Percentiles rank a stretch among this genome's conserved stretches.
Evolutionary conservation across 768 basidiomycete genomes (phyloP).

Genomic region (Scleroderma citrinum): DNA sequence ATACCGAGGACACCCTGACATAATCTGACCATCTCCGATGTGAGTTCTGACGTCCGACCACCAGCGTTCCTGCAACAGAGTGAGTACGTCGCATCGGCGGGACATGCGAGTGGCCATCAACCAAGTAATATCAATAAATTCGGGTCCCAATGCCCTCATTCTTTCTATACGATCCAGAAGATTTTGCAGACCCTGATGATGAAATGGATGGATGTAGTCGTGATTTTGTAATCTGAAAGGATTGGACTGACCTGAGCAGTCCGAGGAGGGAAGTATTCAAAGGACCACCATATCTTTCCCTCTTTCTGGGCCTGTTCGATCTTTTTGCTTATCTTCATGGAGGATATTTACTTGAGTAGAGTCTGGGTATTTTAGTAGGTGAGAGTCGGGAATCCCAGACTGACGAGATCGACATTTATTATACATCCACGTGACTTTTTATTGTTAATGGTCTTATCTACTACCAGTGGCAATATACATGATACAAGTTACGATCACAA

Average conservation of each 20-base stretch:
- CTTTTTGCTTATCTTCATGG: slow-evolving; percentile 95
- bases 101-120: slow-evolving; percentile 22
- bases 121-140: slow-evolving; percentile 99
- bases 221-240: background rate
- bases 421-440: slow-evolving; percentile 15
- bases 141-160: slow-evolving; percentile 91
- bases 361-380: slow-evolving; percentile 23
- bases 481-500: slow-evolving; percentile 49
- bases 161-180: slow-evolving; percentile 97
- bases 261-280: slow-evolving; percentile 96
- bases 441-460: slow-evolving; percentile 2
- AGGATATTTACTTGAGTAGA: background rate
- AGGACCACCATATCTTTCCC: slow-evolving; percentile 93
- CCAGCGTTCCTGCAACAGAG: slow-evolving; percentile 78
- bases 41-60: slow-evolving; percentile 90
- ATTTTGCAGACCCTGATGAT: slow-evolving; percentile 61
- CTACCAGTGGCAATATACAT: slow-evolving; percentile 36
- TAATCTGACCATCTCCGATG: slow-evolving; percentile 89
- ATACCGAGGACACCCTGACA: slow-evolving; percentile 91
- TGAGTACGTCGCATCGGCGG: slow-evolving; percentile 2
- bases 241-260: slow-evolving; percentile 72
- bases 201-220: slow-evolving; percentile 2
- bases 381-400: slow-evolving; percentile 1
- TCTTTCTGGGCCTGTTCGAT: slow-evolving; percentile 81
- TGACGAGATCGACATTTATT: background rate